Evolutionary conservation across 2,329 filamentous ascomycete species (phyloP).

Genomic region (Aureobasidium subglaciale): DNA sequence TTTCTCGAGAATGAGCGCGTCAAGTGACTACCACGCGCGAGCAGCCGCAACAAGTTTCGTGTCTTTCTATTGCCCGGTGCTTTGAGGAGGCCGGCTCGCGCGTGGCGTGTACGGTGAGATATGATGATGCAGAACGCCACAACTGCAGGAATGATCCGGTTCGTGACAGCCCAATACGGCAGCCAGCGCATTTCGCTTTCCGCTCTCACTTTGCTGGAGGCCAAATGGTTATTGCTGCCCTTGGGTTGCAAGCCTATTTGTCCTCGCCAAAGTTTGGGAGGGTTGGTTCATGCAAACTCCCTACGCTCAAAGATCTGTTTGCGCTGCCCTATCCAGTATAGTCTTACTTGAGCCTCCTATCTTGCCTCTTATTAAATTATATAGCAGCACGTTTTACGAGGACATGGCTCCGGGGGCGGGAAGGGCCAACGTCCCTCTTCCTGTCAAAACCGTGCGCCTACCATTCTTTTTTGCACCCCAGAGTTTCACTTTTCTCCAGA

Average conservation of each 20-base stretch:
- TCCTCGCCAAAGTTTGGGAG: not conserved
- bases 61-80: not conserved
- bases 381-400: not conserved
- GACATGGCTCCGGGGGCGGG: slow-evolving; percentile 2
- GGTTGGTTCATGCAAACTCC: not conserved
- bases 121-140: not conserved
- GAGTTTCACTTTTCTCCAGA: slow-evolving; percentile 9
- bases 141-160: too few relatives aligned
- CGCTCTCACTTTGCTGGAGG: not conserved
- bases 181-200: slow-evolving; percentile 4
- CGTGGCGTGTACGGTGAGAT: not conserved
- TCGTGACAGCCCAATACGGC: slow-evolving; percentile 10
- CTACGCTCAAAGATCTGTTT: not conserved
- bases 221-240: not conserved
- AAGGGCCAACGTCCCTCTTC: slow-evolving; percentile 3
- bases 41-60: not conserved
- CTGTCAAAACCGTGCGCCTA: slow-evolving; percentile 11
- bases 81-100: not conserved
- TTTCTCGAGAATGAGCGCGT: not conserved
- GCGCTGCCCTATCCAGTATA: not conserved
- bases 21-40: slow-evolving; percentile 1
- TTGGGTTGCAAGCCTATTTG: not conserved
- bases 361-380: not conserved
- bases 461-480: not conserved
- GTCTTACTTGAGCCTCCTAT: not conserved